Evolutionary conservation across 495 filamentous ascomycete genomes (phyloP).

Genomic region (Annulohypoxylon nitens): DNA sequence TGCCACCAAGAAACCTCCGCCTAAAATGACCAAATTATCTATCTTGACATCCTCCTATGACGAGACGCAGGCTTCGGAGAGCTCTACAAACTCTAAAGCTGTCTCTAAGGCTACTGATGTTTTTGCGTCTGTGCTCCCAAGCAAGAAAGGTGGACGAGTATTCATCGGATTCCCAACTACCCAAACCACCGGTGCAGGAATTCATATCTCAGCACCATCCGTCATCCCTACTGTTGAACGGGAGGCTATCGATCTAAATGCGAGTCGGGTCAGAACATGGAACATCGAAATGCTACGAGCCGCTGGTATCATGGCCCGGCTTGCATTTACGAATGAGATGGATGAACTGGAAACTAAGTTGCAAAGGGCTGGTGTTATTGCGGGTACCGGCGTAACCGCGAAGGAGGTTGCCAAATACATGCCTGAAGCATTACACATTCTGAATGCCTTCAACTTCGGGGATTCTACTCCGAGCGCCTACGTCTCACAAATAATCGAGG

Average conservation of each 20-base stretch:
- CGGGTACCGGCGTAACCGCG: slow-evolving; percentile 56
- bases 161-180: slow-evolving; percentile 99
- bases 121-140: slow-evolving; percentile 90
- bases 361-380: slow-evolving; percentile 56
- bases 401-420: slow-evolving; percentile 73
- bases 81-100: slow-evolving; percentile 54
- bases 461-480: slow-evolving; percentile 89
- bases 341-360: slow-evolving; percentile 73
- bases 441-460: slow-evolving; percentile 83
- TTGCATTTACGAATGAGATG: slow-evolving; percentile 91
- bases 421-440: slow-evolving; percentile 82
- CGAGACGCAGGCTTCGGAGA: slow-evolving; percentile 75
- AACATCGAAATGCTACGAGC: slow-evolving; percentile 95
- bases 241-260: slow-evolving; percentile 96
- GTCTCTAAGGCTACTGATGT: slow-evolving; percentile 75
- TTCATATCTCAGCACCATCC: slow-evolving; percentile 98
- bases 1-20: slow-evolving; percentile 96
- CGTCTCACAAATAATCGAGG: slow-evolving; percentile 86
- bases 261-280: slow-evolving; percentile 92
- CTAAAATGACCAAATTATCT: slow-evolving; percentile 83
- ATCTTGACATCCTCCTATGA: slow-evolving; percentile 93
- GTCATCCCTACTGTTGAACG: slow-evolving; percentile 99
- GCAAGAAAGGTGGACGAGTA: slow-evolving; percentile 83
- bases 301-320: slow-evolving; percentile 88
- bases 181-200: slow-evolving; percentile 93